Base-by-base conservation (phyloP, 2,329 filamentous ascomycete species). In the Colletotrichum kahawae region DNA sequence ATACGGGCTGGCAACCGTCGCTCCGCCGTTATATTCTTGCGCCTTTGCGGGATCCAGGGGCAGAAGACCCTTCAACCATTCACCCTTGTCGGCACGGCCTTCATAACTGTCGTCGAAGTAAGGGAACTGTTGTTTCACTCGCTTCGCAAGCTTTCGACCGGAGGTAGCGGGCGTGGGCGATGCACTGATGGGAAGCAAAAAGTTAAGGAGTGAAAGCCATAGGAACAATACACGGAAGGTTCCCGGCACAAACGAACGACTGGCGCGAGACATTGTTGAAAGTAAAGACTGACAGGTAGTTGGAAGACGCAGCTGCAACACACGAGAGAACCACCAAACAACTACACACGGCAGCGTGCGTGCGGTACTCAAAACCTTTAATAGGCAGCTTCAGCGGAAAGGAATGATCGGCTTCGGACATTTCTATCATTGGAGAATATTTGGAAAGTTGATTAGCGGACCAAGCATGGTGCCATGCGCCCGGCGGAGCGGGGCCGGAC, bases 281-380 rank as follows among this genome's bases (percentile, higher is more conserved):
- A 21, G 43, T 51, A 51, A 13, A 51, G 43, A 51, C 4, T 51
- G 43, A 51, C 43, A 51, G n/a, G 3, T 51, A 51, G 43, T 51
- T 51, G 43, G 43, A 48, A 21, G 43, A 48, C 43, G n/a, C 18
- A 21, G n/a, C 6, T 4, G 3, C 43, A 7, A 51, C 43, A 51
- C 43, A 13, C n/a, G 21, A 10, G n/a, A 21, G 5, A 51, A 12
- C 13, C 10, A 7, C 10, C 10, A 13, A 21, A 51, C 10, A 2
- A 1, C 4, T 5, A 13, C n/a, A 21, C 43, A 12, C 43, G 10
- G 7, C 1, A 6, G 5, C 3, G 18, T 2, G 38, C 12, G 9
- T 4, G 43, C n/a, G 43, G 43, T 13, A 1, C 10, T 2, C n/a
- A 21, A 51, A 51, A 13, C 43, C 43, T 51, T 51, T 51, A 21